A percentile compares a stretch with the other conserved stretches of the same genome.
phyloP scores from a whole-genome alignment of 805 yeast species.

The Lachancea thermotolerans region DNA sequence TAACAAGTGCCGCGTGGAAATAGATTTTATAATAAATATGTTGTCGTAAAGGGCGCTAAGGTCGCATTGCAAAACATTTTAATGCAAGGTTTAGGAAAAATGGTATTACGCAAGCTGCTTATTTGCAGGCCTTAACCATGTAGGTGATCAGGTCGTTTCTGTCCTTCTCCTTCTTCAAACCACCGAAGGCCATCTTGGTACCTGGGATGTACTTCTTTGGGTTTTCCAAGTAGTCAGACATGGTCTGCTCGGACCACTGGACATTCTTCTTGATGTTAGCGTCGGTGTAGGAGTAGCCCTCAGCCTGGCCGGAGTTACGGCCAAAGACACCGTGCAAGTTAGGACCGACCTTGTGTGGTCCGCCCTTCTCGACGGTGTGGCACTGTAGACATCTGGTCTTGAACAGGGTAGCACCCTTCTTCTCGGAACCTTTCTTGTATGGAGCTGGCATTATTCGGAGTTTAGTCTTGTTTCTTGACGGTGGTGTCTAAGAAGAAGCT shows the following conservation, averaged over 20 bases:
- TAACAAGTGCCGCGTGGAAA: neutral
- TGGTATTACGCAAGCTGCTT: constrained; percentile 14
- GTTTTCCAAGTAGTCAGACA: constrained; percentile 95
- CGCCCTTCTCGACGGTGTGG: constrained; percentile 94
- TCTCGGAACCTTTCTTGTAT: constrained; percentile 49
- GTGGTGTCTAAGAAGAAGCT: neutral
- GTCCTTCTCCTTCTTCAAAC: constrained; percentile 98
- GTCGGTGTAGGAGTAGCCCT: constrained; percentile 93
- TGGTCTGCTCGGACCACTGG: constrained; percentile 75
- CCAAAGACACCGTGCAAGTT: constrained; percentile 93
- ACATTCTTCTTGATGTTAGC: constrained; percentile 97
- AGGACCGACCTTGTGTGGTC: constrained; percentile 98
- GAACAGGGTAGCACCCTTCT: constrained; percentile 97
- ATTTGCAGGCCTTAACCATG: constrained; percentile 52
- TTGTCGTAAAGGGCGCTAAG: neutral
- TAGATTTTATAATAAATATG: constrained; percentile 3
- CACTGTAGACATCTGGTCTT: constrained; percentile 99
- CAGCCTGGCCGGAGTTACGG: constrained; percentile 87
- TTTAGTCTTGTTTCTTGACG: neutral
- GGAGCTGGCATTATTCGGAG: constrained; percentile 21
- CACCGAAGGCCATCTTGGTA: constrained; percentile 99
- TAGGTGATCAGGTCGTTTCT: constrained; percentile 94
- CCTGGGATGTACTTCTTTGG: constrained; percentile 99
- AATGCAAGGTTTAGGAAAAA: neutral
- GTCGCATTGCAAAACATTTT: neutral